Percentiles rank a stretch among this genome's conserved stretches.
These are phyloP conservation scores for Fomitopsis schrenkii DNA, from an alignment of 1,284 basidiomycete species.

Conservation along the genomic window DNA sequence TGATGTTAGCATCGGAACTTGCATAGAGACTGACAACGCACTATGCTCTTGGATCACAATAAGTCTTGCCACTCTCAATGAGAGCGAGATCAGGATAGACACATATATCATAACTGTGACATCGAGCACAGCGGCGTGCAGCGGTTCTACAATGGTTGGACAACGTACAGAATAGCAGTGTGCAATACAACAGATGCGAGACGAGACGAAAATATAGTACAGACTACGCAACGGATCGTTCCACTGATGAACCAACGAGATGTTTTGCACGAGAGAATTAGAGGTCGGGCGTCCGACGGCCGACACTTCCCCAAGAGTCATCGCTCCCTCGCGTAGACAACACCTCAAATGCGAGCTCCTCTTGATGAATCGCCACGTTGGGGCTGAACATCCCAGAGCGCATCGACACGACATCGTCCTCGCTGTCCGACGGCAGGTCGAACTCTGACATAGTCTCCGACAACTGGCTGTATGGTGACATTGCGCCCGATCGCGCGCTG, in stretches of 20 bases:
- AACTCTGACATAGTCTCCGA: slow-evolving; percentile 16
- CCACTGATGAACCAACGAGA: neutral
- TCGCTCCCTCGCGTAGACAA: slow-evolving; percentile 17
- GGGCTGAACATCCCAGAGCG: slow-evolving; percentile 28
- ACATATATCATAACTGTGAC: neutral
- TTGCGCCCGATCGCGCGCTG: slow-evolving; percentile 5
- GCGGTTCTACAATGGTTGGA: neutral
- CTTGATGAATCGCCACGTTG: slow-evolving; percentile 6
- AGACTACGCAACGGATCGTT: neutral
- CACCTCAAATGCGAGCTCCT: slow-evolving; percentile 21
- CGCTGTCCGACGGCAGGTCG: slow-evolving; percentile 18
- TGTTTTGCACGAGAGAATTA: neutral
- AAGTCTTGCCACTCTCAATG: neutral
- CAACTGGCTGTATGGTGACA: slow-evolving; percentile 14
- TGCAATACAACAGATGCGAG: neutral
- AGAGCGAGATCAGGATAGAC: neutral
- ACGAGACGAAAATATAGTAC: neutral
- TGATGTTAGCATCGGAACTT: neutral
- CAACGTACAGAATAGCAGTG: neutral
- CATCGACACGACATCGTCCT: slow-evolving; percentile 21
- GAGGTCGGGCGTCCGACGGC: slow-evolving; percentile 22
- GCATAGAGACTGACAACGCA: neutral
- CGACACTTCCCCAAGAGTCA: slow-evolving; percentile 25
- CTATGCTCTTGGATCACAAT: neutral
- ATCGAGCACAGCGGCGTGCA: neutral